Conservation (phyloP, 306 rosid genomes). For the Vicia faba region DNA sequence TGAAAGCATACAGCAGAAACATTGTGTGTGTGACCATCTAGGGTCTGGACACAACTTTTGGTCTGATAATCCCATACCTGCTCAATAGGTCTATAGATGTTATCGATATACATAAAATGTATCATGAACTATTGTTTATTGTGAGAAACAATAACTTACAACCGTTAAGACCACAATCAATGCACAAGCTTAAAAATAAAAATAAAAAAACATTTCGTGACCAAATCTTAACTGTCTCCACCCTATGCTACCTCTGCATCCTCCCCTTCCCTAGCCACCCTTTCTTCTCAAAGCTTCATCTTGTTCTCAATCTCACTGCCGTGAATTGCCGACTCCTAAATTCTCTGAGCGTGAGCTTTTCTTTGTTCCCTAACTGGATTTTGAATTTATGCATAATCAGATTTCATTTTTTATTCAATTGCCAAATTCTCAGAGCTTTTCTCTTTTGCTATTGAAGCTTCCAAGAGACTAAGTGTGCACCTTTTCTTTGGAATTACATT, state of each 20-base stretch:
- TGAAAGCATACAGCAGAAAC: conserved; percentile 99
- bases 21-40: conserved; percentile 99
- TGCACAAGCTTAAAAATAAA: not conserved
- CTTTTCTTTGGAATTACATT: not conserved
- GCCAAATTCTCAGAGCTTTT: not conserved
- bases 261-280: too few relatives aligned
- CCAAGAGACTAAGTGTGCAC: not conserved
- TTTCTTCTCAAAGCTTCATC: conserved; percentile 48
- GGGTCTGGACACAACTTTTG: conserved; percentile 98
- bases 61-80: conserved; percentile 99
- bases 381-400: conserved; percentile 8
- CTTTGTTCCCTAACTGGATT: conserved; percentile 63
- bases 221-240: conserved; percentile 3
- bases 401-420: conserved; percentile 38
- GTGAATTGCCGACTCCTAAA: conserved; percentile 44
- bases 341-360: conserved; percentile 19
- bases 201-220: not conserved
- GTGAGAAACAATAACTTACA: not conserved
- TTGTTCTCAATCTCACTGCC: conserved; percentile 46
- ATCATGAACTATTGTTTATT: not conserved
- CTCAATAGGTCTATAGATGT: conserved; percentile 32
- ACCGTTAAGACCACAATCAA: conserved; percentile 1
- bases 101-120: conserved; percentile 27
- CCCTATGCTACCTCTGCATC: not conserved
- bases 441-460: not conserved